Conservation (phyloP, 768 basidiomycete species). For the Botryobasidium botryosum region DNA sequence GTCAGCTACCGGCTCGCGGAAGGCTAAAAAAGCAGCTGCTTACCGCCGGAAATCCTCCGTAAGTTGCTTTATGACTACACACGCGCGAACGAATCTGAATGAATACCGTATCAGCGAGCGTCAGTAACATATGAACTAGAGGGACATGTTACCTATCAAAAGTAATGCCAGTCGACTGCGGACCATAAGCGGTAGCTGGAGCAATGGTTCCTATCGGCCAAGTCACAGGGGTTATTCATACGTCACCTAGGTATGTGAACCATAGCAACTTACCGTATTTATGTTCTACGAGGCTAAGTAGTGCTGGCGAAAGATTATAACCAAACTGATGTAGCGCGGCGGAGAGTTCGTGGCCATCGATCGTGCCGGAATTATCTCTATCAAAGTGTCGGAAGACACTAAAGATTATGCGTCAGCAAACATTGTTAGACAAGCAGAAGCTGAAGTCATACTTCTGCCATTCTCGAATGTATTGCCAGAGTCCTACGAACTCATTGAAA, state of each 20-base stretch:
- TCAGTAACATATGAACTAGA: constrained; percentile 36
- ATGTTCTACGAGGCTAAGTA: constrained; percentile 46
- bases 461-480: constrained; percentile 12
- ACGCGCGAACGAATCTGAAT: constrained; percentile 76
- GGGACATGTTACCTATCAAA: no score
- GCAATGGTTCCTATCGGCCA: constrained; percentile 19
- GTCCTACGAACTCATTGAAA: constrained; percentile 40
- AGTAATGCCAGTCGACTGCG: no score
- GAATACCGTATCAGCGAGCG: no score
- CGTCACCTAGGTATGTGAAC: background rate
- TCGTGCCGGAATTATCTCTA: constrained; percentile 65
- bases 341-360: constrained; percentile 57
- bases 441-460: constrained; percentile 9
- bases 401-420: no score
- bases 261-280: constrained; percentile 53
- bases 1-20: no score
- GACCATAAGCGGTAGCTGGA: no score
- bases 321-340: constrained; percentile 66
- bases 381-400: constrained; percentile 73
- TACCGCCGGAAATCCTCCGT: constrained; percentile 51
- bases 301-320: constrained; percentile 48
- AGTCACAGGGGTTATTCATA: background rate
- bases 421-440: no score
- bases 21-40: no score
- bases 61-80: constrained; percentile 66